phyloP scores from a whole-genome alignment of 805 yeast genomes.

The Candida gorgasii region DNA sequence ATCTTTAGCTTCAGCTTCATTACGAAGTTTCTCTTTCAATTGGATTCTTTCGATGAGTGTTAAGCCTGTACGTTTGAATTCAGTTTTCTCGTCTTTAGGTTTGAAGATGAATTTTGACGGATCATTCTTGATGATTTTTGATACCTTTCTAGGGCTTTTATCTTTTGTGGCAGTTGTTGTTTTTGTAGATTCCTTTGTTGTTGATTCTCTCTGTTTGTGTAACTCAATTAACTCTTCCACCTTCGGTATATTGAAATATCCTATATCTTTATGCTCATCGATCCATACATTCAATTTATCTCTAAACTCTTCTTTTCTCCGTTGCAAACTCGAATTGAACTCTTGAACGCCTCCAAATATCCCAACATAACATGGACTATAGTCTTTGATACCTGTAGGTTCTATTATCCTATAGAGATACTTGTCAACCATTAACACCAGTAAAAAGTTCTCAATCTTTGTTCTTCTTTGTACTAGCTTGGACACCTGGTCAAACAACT shows the following conservation, averaged over 20 bases:
- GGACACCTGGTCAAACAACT: slow-evolving; percentile 23
- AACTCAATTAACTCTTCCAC: slow-evolving; percentile 9
- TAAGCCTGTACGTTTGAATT: slow-evolving; percentile 25
- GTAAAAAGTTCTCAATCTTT: slow-evolving; percentile 18
- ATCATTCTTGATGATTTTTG: slow-evolving; percentile 33
- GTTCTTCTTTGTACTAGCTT: slow-evolving; percentile 20
- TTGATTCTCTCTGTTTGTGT: slow-evolving; percentile 3
- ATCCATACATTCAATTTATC: slow-evolving; percentile 25
- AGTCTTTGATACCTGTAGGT: slow-evolving; percentile 11
- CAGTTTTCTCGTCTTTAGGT: slow-evolving; percentile 22
- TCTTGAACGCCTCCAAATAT: slow-evolving; percentile 12
- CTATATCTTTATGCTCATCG: slow-evolving; percentile 15
- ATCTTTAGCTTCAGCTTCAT: slow-evolving; percentile 15
- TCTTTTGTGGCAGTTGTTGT: too few relatives aligned
- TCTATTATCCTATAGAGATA: slow-evolving; percentile 13
- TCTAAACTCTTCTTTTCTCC: slow-evolving; percentile 22
- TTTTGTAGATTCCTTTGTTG: slow-evolving; percentile 1
- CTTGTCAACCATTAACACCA: slow-evolving; percentile 21
- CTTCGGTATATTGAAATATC: slow-evolving; percentile 7
- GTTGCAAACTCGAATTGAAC: slow-evolving; percentile 9
- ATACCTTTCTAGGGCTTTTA: slow-evolving; percentile 18
- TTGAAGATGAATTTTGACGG: slow-evolving; percentile 37
- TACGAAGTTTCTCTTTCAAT: slow-evolving; percentile 31
- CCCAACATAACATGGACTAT: slow-evolving; percentile 16
- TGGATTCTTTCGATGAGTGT: slow-evolving; percentile 39